phyloP scores from a whole-genome alignment of 2,329 filamentous ascomycete species.

The Fusarium agapanthi region DNA sequence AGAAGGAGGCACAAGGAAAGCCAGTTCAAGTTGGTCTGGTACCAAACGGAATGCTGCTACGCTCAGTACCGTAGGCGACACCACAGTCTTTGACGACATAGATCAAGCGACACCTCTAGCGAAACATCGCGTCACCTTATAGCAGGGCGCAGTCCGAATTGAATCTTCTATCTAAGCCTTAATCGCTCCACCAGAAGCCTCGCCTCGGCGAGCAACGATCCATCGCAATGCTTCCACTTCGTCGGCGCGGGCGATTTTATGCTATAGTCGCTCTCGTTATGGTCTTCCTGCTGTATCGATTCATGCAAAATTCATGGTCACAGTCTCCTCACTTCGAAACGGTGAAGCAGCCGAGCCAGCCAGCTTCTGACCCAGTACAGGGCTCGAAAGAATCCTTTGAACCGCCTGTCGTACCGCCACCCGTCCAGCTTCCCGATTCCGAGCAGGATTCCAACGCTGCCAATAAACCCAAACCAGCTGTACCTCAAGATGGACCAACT shows the following conservation, averaged over 20 bases:
- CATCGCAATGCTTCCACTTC: constrained; percentile 57
- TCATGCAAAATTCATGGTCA: constrained; percentile 54
- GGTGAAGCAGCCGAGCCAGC: constrained; percentile 10
- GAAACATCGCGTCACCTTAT: neutral
- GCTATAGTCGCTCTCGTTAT: constrained; percentile 63
- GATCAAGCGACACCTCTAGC: constrained; percentile 1
- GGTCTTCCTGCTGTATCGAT: constrained; percentile 63
- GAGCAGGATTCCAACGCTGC: constrained; percentile 11
- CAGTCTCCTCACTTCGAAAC: constrained; percentile 28
- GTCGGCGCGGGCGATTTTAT: constrained; percentile 70
- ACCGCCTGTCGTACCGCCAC: constrained; percentile 24
- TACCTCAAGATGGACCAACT: constrained; percentile 8
- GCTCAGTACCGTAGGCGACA: constrained; percentile 13
- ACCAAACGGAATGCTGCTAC: constrained; percentile 26
- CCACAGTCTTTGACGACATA: constrained; percentile 9
- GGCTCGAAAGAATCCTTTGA: constrained; percentile 29
- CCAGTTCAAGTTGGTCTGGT: neutral
- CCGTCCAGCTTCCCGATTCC: constrained; percentile 27
- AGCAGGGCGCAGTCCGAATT: neutral
- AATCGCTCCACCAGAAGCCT: constrained; percentile 29
- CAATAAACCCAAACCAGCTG: constrained; percentile 12
- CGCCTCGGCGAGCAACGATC: constrained; percentile 38
- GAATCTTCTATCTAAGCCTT: neutral
- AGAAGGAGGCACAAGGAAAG: neutral
- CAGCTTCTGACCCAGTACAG: constrained; percentile 12